Evolutionary conservation across 441 rosid species (phyloP).

Genomic region (Biscutella laevigata): DNA sequence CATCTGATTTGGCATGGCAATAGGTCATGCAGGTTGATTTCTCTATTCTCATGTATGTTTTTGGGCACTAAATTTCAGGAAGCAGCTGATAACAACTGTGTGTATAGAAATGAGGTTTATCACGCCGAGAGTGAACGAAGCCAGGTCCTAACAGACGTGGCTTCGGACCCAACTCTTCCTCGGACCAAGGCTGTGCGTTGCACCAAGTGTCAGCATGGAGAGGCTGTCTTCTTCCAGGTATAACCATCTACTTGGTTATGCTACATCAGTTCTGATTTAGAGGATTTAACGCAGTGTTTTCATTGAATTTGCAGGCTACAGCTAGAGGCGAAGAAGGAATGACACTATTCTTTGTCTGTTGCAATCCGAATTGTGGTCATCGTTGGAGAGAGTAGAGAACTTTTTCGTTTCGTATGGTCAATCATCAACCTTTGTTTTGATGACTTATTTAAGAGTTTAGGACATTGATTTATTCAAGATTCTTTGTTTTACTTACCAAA

Average conservation of each 20-base stretch:
- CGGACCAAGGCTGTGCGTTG: conserved; percentile 81
- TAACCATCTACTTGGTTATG: not conserved
- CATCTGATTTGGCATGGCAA: not conserved
- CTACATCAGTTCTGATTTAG: too few species aligned
- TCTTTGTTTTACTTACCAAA: too few species aligned
- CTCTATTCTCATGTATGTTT: too few species aligned
- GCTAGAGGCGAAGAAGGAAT: conserved; percentile 93
- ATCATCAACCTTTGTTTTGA: not conserved
- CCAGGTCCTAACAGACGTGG: conserved; percentile 81
- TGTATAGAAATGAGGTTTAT: conserved; percentile 82
- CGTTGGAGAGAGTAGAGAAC: conserved; percentile 64
- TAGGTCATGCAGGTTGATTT: too few species aligned
- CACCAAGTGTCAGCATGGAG: conserved; percentile 56
- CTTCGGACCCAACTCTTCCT: conserved; percentile 95
- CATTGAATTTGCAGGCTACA: conserved; percentile 61
- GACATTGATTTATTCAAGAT: not conserved
- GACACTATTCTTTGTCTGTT: conserved; percentile 89
- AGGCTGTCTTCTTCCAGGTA: conserved; percentile 98
- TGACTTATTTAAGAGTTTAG: conserved; percentile 5
- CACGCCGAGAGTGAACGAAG: conserved; percentile 80
- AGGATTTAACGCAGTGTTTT: too few species aligned
- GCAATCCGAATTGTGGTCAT: conserved; percentile 68
- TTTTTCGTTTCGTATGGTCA: not conserved
- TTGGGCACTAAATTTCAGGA: too few species aligned
- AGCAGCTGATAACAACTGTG: conserved; percentile 72